Base-by-base conservation (phyloP, 2,329 filamentous ascomycete species). In the Shiraia sp. region DNA sequence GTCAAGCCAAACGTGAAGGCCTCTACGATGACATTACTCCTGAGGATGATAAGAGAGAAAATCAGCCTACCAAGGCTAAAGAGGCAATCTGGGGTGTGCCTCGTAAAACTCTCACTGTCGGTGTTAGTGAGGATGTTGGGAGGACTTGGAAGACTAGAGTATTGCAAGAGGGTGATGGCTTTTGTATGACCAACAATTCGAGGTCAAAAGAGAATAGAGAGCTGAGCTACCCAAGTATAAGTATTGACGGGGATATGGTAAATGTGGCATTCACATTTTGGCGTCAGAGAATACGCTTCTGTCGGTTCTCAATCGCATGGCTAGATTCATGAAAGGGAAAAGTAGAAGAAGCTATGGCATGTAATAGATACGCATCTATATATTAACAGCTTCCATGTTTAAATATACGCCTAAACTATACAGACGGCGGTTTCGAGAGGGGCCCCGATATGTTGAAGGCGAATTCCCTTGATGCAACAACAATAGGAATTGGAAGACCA, bases 361-460 rank as follows among this genome's bases (percentile, higher is more conserved):
- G 28, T 13, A 15, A 30, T 7, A 30, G 3, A 15, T 30, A n/a
- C n/a, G 28, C 28, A 3, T 8, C n/a, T 4, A 10, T 3, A 15
- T n/a, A n/a, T n/a, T n/a, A 8, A 15, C 13, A 30, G 28, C n/a
- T 10, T 15, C 28, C 28, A 30, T 15, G 16, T 15, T 81, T 86
- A 35, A 75, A 77, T 23, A 67, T 66, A 36, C 72, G 86, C 63
- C 80, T 85, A 53, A 76, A 87, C 1, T 80, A 78, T 35, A 70
- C 87, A 10, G 83, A 87, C 48, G 82, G 83, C 0, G 84, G 85
- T 0, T 75, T 87, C 17, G 74, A 75, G 15, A 70, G 83, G 16
- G 84, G 84, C 0, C 79, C 81, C 0, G 84, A 87, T 56, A 78
- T 87, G 3, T 75, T 87, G 53, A 87, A 87, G 61, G 82, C 81